Evolutionary conservation across 2,329 filamentous ascomycete species (phyloP), one percentile per base, ranked within the genome.

Genomic region (Diaporthe destruens): DNA sequence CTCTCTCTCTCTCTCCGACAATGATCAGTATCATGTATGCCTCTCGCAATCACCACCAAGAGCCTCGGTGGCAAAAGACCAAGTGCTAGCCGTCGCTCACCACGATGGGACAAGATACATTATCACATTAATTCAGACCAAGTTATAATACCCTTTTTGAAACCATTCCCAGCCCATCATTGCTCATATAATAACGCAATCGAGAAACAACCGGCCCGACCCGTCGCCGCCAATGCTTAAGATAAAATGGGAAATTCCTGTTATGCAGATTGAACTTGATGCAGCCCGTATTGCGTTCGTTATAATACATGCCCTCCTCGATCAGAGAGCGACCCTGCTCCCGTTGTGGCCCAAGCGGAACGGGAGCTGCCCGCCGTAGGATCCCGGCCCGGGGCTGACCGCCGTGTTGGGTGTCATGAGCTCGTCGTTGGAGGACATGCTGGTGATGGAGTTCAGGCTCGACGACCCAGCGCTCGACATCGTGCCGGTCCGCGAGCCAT

Each of bases 381-480:
- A 29, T 3, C 55, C 68, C 5, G 55, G 55, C 14, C 74, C 77
- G 0, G 78, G 78, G 72, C 77, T 80, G 6, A 80, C 69, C 56
- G 78, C 78, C 9, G 79, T 80, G 36, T 74, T 76, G 6, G 80
- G 79, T 18, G 79, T 80, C 69, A 79, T 76, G 32, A 77, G 72
- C 47, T 79, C 77, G 51, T 81, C 80, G 7, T 69, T 34, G 4
- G 76, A 78, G 3, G 78, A 79, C 3, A 78, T 75, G 57, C 77
- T 79, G 70, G 76, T 78, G 63, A 81, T 77, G 36, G 80, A 80
- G 71, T 78, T 78, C 59, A 82, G 75, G 74, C 91, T 89, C 3
- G 92, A 90, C 78, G 87, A 93, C 11, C 68, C 68, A n/a, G 84
- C 84, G 39, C 82, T 82, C 0, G 92, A 92, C 74, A 87, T 85